Conservation (phyloP, 192 early-diverging fungal species). For the Entophlyctis helioformis region DNA sequence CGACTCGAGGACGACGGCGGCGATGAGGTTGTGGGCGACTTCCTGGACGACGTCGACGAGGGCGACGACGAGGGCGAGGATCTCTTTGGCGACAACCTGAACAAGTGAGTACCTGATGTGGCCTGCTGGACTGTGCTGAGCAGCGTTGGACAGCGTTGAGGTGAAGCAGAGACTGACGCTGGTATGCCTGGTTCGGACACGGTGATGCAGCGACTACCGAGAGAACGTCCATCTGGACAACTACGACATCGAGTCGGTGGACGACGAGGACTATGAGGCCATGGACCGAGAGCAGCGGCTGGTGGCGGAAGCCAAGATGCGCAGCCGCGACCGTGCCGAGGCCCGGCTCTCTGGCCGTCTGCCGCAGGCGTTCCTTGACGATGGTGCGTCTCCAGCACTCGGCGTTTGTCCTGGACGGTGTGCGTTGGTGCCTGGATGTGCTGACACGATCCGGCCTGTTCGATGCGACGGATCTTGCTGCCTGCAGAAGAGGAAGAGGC, state of each 20-base stretch:
- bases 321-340: slow-evolving; percentile 64
- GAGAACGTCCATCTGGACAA: slow-evolving; percentile 56
- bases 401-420: no score
- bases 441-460: no score
- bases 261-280: slow-evolving; percentile 63
- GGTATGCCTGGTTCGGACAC: no score
- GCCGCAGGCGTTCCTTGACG: slow-evolving; percentile 81
- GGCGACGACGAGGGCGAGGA: slow-evolving; percentile 81
- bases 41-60: slow-evolving; percentile 30
- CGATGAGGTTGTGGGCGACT: slow-evolving; percentile 26
- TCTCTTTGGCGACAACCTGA: slow-evolving; percentile 77
- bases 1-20: slow-evolving; percentile 38
- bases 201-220: slow-evolving; percentile 67
- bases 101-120: no score
- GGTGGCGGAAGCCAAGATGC: slow-evolving; percentile 64
- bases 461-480: no score
- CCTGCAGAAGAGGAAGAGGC: slow-evolving; percentile 23
- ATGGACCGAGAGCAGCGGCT: slow-evolving; percentile 63
- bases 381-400: slow-evolving; percentile 43
- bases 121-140: no score
- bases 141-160: no score
- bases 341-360: slow-evolving; percentile 62
- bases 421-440: no score
- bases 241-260: slow-evolving; percentile 72
- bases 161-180: no score